Percentiles rank a stretch among this genome's conserved stretches.
These are phyloP conservation scores for Tuber magnatum DNA, from an alignment of 495 filamentous ascomycete species.

Conservation along the genomic window DNA sequence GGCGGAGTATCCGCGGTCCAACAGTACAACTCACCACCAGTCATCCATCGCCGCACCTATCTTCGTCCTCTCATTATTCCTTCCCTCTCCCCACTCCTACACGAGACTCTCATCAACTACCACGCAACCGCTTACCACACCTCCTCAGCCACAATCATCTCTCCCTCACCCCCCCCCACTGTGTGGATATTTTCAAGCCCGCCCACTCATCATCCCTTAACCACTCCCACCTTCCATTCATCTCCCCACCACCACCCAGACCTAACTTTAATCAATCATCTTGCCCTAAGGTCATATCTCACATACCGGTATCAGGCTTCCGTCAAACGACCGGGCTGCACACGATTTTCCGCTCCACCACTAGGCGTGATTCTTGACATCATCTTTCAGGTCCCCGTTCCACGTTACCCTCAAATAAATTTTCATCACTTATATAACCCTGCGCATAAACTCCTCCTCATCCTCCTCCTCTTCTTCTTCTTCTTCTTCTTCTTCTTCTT, in stretches of 20 bases:
- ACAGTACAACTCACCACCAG: not conserved
- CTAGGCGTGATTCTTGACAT: constrained; percentile 33
- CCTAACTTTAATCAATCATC: not conserved
- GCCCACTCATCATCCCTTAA: not conserved
- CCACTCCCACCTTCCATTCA: not conserved
- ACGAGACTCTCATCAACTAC: not conserved
- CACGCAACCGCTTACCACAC: not conserved
- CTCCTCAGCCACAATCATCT: not conserved
- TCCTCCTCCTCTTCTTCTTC: constrained; percentile 9
- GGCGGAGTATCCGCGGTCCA: not conserved
- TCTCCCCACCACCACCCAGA: not conserved
- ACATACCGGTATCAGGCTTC: constrained; percentile 16
- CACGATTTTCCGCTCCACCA: constrained; percentile 21
- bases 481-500: not conserved
- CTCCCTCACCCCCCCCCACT: not conserved
- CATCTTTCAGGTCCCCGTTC: constrained; percentile 31
- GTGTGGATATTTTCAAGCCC: not conserved
- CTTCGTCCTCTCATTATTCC: not conserved
- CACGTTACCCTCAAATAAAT: constrained; percentile 15
- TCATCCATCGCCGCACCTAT: not conserved
- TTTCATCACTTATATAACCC: constrained; percentile 32
- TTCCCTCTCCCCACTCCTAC: not conserved
- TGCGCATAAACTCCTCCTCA: constrained; percentile 27
- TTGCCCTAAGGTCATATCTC: constrained; percentile 15
- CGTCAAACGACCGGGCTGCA: constrained; percentile 7